These are phyloP conservation scores for Neurospora intermedia DNA, from an alignment of 495 filamentous ascomycete species.

Conservation along the genomic window DNA sequence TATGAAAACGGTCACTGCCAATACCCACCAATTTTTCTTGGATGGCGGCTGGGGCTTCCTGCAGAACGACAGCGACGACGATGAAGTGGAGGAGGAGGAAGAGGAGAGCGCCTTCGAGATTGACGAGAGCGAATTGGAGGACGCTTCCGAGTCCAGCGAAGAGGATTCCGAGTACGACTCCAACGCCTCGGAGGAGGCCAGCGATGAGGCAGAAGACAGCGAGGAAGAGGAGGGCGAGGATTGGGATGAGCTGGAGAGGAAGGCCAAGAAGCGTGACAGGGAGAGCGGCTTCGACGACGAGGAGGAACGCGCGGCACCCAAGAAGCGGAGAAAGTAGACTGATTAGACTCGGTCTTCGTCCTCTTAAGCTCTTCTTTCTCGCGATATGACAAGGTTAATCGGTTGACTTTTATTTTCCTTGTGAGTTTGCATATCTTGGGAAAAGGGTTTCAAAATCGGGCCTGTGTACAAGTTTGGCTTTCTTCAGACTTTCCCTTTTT, in stretches of 20 bases:
- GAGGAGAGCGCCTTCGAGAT: constrained; percentile 92
- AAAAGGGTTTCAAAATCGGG: not conserved
- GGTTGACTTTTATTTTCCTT: not conserved
- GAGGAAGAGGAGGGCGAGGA: constrained; percentile 81
- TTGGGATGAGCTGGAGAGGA: constrained; percentile 86
- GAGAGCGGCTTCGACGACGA: constrained; percentile 66
- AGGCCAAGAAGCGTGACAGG: constrained; percentile 78
- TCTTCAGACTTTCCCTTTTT: not conserved
- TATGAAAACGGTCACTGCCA: constrained; percentile 95
- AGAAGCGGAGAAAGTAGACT: constrained; percentile 30
- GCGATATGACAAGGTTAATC: not conserved
- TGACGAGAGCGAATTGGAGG: constrained; percentile 68
- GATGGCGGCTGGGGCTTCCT: constrained; percentile 97
- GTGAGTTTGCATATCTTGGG: not conserved
- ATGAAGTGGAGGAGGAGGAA: constrained; percentile 64
- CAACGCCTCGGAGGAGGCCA: constrained; percentile 69
- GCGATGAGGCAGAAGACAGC: constrained; percentile 48
- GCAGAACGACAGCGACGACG: constrained; percentile 75
- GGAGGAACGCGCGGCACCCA: constrained; percentile 23
- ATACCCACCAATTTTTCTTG: constrained; percentile 88
- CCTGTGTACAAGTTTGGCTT: not conserved
- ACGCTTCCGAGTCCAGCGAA: constrained; percentile 67
- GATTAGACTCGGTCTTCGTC: not conserved
- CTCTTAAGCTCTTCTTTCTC: not conserved
- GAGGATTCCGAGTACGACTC: constrained; percentile 91